A percentile compares a stretch with the other conserved stretches of the same genome.
These are phyloP conservation scores for Botrytis galanthina DNA, from an alignment of 2,329 filamentous ascomycete genomes.

Conservation along the genomic window DNA sequence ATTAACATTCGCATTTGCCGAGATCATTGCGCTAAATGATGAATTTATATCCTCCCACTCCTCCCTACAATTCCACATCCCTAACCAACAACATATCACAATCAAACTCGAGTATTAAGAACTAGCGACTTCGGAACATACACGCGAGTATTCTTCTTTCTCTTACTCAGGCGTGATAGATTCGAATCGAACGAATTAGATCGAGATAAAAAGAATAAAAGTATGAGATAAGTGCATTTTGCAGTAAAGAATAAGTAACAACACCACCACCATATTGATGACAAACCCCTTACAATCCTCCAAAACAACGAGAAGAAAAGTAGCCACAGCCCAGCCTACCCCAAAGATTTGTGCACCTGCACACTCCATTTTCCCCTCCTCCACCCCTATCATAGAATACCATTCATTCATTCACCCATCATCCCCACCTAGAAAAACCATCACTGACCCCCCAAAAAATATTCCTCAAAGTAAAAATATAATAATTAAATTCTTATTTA, in stretches of 20 bases:
- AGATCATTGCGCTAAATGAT: not conserved
- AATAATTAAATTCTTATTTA: not conserved
- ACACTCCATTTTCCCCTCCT: too few relatives aligned
- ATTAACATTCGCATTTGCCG: not conserved
- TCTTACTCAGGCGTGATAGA: rapidly evolving
- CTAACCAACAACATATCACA: not conserved
- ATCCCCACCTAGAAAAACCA: not conserved
- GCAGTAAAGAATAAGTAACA: not conserved
- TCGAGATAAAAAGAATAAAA: not conserved
- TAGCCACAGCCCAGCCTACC: too few relatives aligned
- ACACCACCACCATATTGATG: not conserved
- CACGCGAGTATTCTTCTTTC: rapidly evolving
- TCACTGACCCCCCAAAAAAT: not conserved
- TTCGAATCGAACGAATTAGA: not conserved
- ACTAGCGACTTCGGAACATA: not conserved
- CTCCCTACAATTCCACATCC: not conserved
- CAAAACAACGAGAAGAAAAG: not conserved
- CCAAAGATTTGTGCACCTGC: not conserved
- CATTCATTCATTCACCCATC: not conserved
- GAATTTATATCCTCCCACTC: not conserved
- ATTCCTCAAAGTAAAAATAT: not conserved
- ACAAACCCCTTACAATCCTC: rapidly evolving
- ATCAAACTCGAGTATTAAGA: not conserved
- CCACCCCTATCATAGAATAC: not conserved
- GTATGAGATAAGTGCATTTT: not conserved